Percentiles rank a stretch among this genome's conserved stretches.
phyloP scores from a whole-genome alignment of 2,329 filamentous ascomycete genomes.

The Pyrenophora tritici-repentis region DNA sequence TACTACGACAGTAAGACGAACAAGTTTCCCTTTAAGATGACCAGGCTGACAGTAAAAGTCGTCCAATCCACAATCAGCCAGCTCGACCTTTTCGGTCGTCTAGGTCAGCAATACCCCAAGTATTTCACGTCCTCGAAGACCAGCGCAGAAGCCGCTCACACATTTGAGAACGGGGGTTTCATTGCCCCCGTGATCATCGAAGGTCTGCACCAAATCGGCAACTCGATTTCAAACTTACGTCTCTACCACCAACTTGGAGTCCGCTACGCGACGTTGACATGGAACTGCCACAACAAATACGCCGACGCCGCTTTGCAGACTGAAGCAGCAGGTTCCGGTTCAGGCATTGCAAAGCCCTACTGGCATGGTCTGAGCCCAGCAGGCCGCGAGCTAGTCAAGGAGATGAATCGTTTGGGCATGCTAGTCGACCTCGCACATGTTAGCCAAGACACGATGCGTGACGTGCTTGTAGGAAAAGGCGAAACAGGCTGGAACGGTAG shows the following conservation, averaged over 20 bases:
- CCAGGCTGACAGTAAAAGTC: slow-evolving; percentile 46
- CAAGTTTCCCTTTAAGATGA: background rate
- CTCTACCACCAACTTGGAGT: slow-evolving; percentile 78
- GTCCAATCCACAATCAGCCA: slow-evolving; percentile 73
- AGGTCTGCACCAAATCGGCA: slow-evolving; percentile 92
- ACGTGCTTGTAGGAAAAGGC: slow-evolving; percentile 68
- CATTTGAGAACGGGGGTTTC: slow-evolving; percentile 49
- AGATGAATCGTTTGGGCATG: slow-evolving; percentile 96
- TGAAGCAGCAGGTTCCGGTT: slow-evolving; percentile 47
- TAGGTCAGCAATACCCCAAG: slow-evolving; percentile 67
- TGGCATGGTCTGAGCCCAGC: slow-evolving; percentile 74
- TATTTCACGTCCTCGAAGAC: slow-evolving; percentile 69
- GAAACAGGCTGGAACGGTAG: slow-evolving; percentile 68
- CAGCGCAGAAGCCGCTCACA: slow-evolving; percentile 64
- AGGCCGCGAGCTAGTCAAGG: slow-evolving; percentile 71
- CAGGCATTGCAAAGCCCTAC: slow-evolving; percentile 56
- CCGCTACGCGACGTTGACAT: slow-evolving; percentile 85
- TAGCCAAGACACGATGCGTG: slow-evolving; percentile 79
- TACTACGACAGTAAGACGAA: slow-evolving; percentile 66
- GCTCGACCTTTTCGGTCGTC: slow-evolving; percentile 72
- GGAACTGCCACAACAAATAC: slow-evolving; percentile 91
- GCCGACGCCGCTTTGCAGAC: slow-evolving; percentile 78
- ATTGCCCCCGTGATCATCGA: slow-evolving; percentile 47
- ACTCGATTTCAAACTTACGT: slow-evolving; percentile 76
- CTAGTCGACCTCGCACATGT: slow-evolving; percentile 88